Percentiles rank a stretch among this genome's conserved stretches.
Conservation (phyloP, 2,329 filamentous ascomycete genomes). For the Talaromyces sp. region DNA sequence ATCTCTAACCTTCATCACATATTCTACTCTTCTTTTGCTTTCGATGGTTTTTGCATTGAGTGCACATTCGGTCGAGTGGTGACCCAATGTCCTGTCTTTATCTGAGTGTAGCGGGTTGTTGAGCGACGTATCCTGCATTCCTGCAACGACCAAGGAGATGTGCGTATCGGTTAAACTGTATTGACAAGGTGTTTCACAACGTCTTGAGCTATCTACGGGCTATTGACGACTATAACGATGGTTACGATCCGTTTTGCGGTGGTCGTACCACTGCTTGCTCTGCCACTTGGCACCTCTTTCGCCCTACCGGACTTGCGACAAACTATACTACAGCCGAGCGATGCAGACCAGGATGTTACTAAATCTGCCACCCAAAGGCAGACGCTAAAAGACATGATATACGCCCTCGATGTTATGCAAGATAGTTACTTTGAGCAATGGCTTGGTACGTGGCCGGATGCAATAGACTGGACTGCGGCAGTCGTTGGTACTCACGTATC, state of each 20-base stretch:
- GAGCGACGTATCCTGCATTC: slow-evolving; percentile 1
- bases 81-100: background rate
- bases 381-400: slow-evolving; percentile 47
- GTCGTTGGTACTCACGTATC: slow-evolving; percentile 78
- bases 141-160: background rate
- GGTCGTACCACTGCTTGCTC: slow-evolving; percentile 11
- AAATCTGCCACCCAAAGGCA: background rate
- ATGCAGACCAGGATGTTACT: background rate
- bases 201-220: background rate
- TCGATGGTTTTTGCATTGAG: background rate
- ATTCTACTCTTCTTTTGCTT: background rate
- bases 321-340: background rate
- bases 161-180: background rate
- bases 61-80: background rate
- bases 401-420: slow-evolving; percentile 73
- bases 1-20: background rate
- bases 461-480: slow-evolving; percentile 92
- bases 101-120: slow-evolving; percentile 4
- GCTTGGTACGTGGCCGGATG: slow-evolving; percentile 75
- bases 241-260: background rate
- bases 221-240: background rate
- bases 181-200: background rate
- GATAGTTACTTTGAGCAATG: slow-evolving; percentile 71
- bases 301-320: slow-evolving; percentile 10
- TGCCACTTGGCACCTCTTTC: background rate